Base-by-base conservation (phyloP, 2,329 filamentous ascomycete species). In the Penicillium digitatum region DNA sequence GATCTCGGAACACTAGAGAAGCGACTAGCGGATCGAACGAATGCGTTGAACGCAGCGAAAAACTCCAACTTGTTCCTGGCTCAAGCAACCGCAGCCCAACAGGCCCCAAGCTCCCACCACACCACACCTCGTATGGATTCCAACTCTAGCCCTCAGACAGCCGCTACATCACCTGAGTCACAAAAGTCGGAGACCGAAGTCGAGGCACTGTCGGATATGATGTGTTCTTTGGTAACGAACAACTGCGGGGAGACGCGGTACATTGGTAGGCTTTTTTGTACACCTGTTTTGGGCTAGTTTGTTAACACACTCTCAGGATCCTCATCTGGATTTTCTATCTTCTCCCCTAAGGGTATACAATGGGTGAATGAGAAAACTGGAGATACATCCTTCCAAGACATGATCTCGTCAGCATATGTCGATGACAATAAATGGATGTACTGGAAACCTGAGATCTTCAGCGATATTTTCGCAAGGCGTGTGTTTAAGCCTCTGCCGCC, bases 291-390 rank as follows among this genome's bases (percentile, higher is more conserved):
- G 22, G 10, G 3, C 9, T 37, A n/a, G 24, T 20, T 14, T 27
- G 18, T 48, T 53, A 14, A 52, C 35, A 3, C 12, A 24, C 18
- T 18, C 53, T 40, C 56, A 94, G 90, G 93, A 26, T 96, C 92
- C 0, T 97, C 93, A 0, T 99, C 94, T 2, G 94, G 94, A 3
- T 97, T 97, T 74, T 97, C 93, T 52, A 99, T 99, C 65, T 97
- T 99, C 77, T 97, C 93, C 0, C 94, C 93, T 14, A 96, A 96
- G 72, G 94, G 94, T 42, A 95, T 99, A 51, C 88, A 96, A 72
- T 99, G 94, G 94, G 93, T 99, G 50, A 97, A 96, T 66, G 87
- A 94, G 63, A 96, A 95, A 78, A 97, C 92, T 2, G 94, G 94
- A n/a, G 94, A 99, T 69, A 85, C 82, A 22, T 95, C 91, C 0